Evolutionary conservation across 257 asterid species (phyloP).

Genomic region (Henckelia pumila): DNA sequence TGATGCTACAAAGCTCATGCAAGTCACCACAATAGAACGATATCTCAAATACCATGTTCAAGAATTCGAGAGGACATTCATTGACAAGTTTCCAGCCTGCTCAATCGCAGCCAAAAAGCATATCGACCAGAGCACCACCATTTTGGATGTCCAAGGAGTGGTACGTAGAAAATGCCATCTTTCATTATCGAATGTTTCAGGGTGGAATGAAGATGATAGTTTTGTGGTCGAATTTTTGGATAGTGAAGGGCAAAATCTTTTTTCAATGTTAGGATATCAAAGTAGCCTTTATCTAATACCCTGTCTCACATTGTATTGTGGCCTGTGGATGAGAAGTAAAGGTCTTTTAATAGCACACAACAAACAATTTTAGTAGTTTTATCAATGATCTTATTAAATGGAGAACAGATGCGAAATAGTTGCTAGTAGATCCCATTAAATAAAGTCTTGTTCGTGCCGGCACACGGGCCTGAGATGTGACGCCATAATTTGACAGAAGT

Average conservation of each 20-base stretch:
- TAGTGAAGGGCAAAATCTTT: background rate
- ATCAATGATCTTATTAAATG: background rate
- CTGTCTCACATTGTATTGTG: background rate
- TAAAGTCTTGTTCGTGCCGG: no score
- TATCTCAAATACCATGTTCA: slow-evolving; percentile 79
- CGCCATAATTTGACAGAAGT: background rate
- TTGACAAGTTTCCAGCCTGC: slow-evolving; percentile 87
- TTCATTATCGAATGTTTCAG: background rate
- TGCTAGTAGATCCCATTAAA: background rate
- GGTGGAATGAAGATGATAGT: background rate
- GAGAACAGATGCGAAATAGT: background rate
- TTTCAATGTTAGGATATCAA: background rate
- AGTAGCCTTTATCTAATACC: background rate
- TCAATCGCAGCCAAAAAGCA: slow-evolving; percentile 84
- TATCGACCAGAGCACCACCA: slow-evolving; percentile 96
- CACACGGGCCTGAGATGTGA: background rate
- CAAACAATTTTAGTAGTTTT: background rate
- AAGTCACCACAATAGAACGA: slow-evolving; percentile 82
- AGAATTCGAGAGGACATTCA: slow-evolving; percentile 89
- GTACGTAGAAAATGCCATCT: slow-evolving; percentile 36
- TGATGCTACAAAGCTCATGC: slow-evolving; percentile 78
- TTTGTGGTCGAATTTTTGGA: background rate
- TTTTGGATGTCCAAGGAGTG: slow-evolving; percentile 98
- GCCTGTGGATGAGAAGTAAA: background rate
- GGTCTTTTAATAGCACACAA: background rate